phyloP scores from a whole-genome alignment of 2,329 filamentous ascomycete genomes.

The Fusarium avenaceum region DNA sequence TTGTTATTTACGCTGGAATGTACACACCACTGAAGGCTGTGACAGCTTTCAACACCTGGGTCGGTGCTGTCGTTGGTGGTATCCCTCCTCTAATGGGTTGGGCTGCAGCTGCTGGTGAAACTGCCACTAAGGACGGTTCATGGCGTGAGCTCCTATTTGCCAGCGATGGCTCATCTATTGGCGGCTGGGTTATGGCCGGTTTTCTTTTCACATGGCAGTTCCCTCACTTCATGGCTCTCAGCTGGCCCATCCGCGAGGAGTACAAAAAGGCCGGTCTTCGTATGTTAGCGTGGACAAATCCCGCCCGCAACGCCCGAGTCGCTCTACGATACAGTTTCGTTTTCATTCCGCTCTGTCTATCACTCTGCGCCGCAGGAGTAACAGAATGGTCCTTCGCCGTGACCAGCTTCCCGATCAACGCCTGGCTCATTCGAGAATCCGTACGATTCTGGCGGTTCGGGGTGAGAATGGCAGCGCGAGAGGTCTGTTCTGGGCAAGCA shows the following conservation, averaged over 20 bases:
- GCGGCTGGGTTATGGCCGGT: slow-evolving; percentile 89
- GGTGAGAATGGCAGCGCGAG: slow-evolving; percentile 85
- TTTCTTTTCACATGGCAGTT: slow-evolving; percentile 97
- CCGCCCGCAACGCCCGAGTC: slow-evolving; percentile 85
- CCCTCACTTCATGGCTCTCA: slow-evolving; percentile 96
- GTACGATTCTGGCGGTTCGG: slow-evolving; percentile 83
- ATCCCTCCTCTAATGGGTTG: slow-evolving; percentile 98
- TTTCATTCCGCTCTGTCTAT: slow-evolving; percentile 89
- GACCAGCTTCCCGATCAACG: slow-evolving; percentile 85
- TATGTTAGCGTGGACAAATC: slow-evolving; percentile 90
- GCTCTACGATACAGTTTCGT: slow-evolving; percentile 87
- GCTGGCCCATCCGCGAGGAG: slow-evolving; percentile 89
- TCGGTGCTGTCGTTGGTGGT: slow-evolving; percentile 90
- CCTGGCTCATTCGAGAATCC: slow-evolving; percentile 86
- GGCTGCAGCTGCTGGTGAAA: slow-evolving; percentile 93
- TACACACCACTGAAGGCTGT: slow-evolving; percentile 95
- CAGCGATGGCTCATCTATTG: slow-evolving; percentile 70
- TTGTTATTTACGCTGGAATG: slow-evolving; percentile 87
- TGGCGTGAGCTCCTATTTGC: slow-evolving; percentile 84
- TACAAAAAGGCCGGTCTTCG: slow-evolving; percentile 79
- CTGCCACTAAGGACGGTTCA: slow-evolving; percentile 79
- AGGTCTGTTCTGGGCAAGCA: slow-evolving; percentile 94
- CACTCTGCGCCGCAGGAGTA: slow-evolving; percentile 81
- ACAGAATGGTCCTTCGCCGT: slow-evolving; percentile 88
- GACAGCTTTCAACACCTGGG: slow-evolving; percentile 91